A percentile compares a stretch with the other conserved stretches of the same genome.
Conservation (phyloP, 176 grass and related monocot species). For the Microstegium vimineum region DNA sequence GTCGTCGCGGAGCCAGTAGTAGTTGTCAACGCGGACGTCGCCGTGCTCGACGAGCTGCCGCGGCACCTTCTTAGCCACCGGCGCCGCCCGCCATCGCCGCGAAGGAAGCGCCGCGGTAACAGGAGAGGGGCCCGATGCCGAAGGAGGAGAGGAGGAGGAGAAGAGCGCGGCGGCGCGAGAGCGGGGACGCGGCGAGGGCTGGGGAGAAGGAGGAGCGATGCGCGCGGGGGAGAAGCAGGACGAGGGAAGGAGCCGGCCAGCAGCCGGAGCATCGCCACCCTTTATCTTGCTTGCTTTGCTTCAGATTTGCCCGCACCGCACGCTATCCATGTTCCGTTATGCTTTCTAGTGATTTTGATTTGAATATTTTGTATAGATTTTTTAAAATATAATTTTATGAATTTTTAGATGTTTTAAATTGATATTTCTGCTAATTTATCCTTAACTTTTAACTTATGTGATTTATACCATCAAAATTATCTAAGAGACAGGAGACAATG, state of each 20-base stretch:
- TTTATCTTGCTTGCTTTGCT: neutral
- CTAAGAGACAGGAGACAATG: too few relatives aligned
- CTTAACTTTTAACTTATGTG: too few relatives aligned
- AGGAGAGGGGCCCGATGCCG: neutral
- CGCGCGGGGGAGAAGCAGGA: neutral
- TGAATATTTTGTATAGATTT: too few relatives aligned
- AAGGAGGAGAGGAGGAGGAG: neutral
- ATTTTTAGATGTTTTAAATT: too few relatives aligned
- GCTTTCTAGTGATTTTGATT: too few relatives aligned
- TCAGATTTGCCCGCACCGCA: too few relatives aligned
- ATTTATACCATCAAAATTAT: too few relatives aligned
- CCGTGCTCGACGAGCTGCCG: constrained; percentile 62
- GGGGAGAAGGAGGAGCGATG: neutral
- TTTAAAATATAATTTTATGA: too few relatives aligned
- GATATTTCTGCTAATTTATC: too few relatives aligned
- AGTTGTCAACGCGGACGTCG: constrained; percentile 72
- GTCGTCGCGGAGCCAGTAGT: constrained; percentile 97
- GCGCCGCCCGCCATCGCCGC: constrained; percentile 20
- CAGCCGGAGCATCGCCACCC: neutral
- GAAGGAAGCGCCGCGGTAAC: neutral
- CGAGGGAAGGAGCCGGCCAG: neutral
- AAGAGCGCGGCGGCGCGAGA: constrained; percentile 13
- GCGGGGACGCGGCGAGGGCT: neutral
- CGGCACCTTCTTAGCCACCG: constrained; percentile 62
- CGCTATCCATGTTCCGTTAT: neutral